Conservation (phyloP, 306 rosid species). For the Fragaria vesca region DNA sequence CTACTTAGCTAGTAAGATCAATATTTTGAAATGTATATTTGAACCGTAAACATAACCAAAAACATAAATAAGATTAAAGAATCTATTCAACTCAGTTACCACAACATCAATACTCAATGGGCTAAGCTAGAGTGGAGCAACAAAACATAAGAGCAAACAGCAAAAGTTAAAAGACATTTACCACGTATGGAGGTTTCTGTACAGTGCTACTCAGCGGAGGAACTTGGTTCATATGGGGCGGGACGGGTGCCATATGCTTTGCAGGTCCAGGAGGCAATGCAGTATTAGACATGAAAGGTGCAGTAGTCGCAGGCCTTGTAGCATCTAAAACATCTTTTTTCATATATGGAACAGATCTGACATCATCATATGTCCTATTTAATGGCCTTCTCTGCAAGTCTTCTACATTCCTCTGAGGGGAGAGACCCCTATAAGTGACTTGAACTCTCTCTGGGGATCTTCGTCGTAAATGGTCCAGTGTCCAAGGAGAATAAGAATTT, state of each 20-base stretch:
- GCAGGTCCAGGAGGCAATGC: conserved; percentile 55
- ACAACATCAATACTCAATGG: background rate
- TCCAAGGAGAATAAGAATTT: conserved; percentile 76
- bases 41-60: background rate
- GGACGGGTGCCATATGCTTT: conserved; percentile 51
- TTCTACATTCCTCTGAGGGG: conserved; percentile 39
- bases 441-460: conserved; percentile 46
- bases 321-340: conserved; percentile 55
- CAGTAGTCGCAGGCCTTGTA: conserved; percentile 50
- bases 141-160: conserved; percentile 8
- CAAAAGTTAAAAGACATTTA: conserved; percentile 37
- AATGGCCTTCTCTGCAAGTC: conserved; percentile 47
- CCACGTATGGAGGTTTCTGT: conserved; percentile 56
- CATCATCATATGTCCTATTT: conserved; percentile 54
- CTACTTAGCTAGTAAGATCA: background rate
- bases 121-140: background rate
- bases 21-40: background rate
- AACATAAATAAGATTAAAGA: background rate
- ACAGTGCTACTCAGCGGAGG: conserved; percentile 55
- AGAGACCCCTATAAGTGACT: conserved; percentile 35
- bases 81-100: background rate
- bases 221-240: conserved; percentile 52
- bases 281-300: conserved; percentile 49
- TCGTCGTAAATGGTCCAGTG: conserved; percentile 62
- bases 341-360: conserved; percentile 50